Evolutionary conservation across 2,329 filamentous ascomycete species (phyloP), one percentile per base, ranked within the genome.

Genomic region (Ophiosphaerella korrae): DNA sequence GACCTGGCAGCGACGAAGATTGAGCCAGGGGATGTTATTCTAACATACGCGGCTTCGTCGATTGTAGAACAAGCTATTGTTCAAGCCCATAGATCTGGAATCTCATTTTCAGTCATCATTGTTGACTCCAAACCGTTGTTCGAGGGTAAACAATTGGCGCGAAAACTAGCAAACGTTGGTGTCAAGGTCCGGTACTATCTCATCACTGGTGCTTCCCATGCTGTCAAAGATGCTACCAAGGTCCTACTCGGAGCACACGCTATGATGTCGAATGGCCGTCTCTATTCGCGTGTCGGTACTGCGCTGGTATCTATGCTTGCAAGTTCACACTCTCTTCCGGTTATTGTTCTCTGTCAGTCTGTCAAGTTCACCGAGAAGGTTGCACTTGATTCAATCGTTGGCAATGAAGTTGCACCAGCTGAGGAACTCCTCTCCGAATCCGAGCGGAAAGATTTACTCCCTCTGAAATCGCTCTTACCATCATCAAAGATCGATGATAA

Each of bases 361-460:
- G 87, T 97, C 77, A 99, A 97, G 76, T 97, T 97, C 72, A 89
- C 94, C 66, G 87, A 91, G 63, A 88, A 91, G 50, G 90, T 97
- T 9, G 89, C 91, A 6, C 85, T 95, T 12, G 94, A 97, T 75
- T 93, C 91, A 21, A 90, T 97, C 60, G 93, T 94, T 36, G 88
- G 91, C 66, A 99, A 99, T 73, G 94, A 99, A 78, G 88, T 97
- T 55, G 92, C 85, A 75, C 82, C 92, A 72, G 67, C 90, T 74
- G 84, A 88, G 73, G 81, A 90, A 76, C 76, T 89, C 9, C 65
- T 80, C 43, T 71, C 71, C 2, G 70, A 74, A 37, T 45, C 59
- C 14, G 70, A 74, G 46, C 67, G 71, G 24, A 50, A 58, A 14
- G 62, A 64, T 2, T 57, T 74, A 3, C 62, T 73, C 5, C 68